A percentile compares a stretch with the other conserved stretches of the same genome.
Evolutionary conservation across 495 filamentous ascomycete species (phyloP).

Genomic region (Penicillium samsonianum): DNA sequence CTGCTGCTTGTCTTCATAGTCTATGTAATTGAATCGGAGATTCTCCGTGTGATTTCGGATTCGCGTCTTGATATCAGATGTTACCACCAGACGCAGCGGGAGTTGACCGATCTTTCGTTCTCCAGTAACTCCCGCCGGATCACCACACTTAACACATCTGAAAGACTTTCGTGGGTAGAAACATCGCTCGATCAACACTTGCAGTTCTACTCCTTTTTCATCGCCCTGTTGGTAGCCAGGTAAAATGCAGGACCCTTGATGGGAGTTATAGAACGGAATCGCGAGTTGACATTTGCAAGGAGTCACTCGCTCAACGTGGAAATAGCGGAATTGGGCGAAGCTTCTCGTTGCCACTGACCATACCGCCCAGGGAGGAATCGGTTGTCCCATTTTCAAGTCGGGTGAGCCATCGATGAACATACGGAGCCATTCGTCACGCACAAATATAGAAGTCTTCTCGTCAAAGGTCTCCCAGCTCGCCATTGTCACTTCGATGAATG

Average conservation of each 20-base stretch:
- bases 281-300: conserved; percentile 11
- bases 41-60: conserved; percentile 35
- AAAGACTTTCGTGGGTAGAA: conserved; percentile 3
- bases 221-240: conserved; percentile 6
- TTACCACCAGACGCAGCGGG: conserved; percentile 36
- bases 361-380: conserved; percentile 18
- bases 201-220: conserved; percentile 17
- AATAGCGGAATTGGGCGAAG: conserved; percentile 32
- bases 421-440: conserved; percentile 26
- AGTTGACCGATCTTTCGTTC: conserved; percentile 21
- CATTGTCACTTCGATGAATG: conserved; percentile 38
- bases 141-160: conserved; percentile 18
- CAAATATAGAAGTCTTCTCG: conserved; percentile 8
- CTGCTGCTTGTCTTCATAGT: conserved; percentile 10
- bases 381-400: conserved; percentile 10
- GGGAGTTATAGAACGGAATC: not conserved
- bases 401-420: conserved; percentile 10
- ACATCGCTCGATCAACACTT: conserved; percentile 16
- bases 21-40: conserved; percentile 27
- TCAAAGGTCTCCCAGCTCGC: conserved; percentile 37
- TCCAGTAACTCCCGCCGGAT: not conserved
- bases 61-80: conserved; percentile 1
- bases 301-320: conserved; percentile 8
- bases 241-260: conserved; percentile 11
- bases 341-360: conserved; percentile 28